Evolutionary conservation across 345 rosid species (phyloP), one percentile per base, ranked within the genome.

Genomic region (Arabidopsis suecica): DNA sequence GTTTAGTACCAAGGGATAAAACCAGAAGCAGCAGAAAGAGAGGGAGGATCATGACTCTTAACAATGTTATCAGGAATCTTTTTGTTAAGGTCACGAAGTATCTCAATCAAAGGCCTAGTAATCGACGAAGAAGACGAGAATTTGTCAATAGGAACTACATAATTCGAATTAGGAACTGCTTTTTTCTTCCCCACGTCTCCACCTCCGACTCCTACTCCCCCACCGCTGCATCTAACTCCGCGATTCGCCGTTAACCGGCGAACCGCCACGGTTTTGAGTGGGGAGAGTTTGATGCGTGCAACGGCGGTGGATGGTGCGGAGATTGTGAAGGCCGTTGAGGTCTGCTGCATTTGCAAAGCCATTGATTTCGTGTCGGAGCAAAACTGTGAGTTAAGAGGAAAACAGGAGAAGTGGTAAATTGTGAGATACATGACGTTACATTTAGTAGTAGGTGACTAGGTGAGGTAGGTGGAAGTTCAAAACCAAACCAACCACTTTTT

Each of bases 81-180:
- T 86, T 90, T 90, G 79, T 95, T 95, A 76, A 95, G 97, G 71
- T 95, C 99, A 13, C 99, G 93, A 47, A 95, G 86, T 86, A 95
- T 95, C 89, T 95, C 99, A 25, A 79, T 90, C 18, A 95, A 84
- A 44, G 99, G 99, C 13, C 99, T 88, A 53, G 91, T 92, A 74
- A 95, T 89, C 55, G 85, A 90, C 0, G 98, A 88, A 0, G 93
- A 85, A 7, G 83, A 83, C 1, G 90, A 75, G 41, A 87, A 76
- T 68, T 88, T 91, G 76, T 91, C 93, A 74, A 95, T 68, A 61
- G 97, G 99, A 50, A 95, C 97, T 40, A 95, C 99, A 57, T 95
- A 95, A 83, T 91, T 95, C 5, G 97, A 84, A 85, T 85, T 91
- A 0, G 96, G 96, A 32, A 91, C 91, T 8, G 80, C 83, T 25